A percentile compares a stretch with the other conserved stretches of the same genome.
phyloP scores from a whole-genome alignment of 2,329 filamentous ascomycete species.

The Neurospora crassa region DNA sequence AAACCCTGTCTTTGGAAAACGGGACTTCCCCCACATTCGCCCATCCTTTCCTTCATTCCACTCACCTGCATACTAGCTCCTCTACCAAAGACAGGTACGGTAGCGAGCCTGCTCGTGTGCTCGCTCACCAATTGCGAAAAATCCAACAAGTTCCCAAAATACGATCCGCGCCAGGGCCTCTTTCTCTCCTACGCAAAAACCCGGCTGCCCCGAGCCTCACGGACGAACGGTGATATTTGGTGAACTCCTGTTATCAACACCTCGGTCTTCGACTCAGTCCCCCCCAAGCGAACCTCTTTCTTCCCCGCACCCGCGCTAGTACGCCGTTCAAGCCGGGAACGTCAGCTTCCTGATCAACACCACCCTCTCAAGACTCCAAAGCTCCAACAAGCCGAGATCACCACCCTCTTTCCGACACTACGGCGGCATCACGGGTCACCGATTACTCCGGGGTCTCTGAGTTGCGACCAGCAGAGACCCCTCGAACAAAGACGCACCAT shows the following conservation, averaged over 20 bases:
- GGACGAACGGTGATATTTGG: neutral
- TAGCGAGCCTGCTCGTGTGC: neutral
- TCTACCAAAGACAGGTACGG: neutral
- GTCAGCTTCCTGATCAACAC: neutral
- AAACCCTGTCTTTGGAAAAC: neutral
- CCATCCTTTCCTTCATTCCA: neutral
- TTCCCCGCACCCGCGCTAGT: neutral
- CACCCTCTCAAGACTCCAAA: neutral
- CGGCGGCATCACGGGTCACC: neutral
- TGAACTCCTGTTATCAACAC: neutral
- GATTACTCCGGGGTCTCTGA: constrained; percentile 7
- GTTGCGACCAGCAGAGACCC: constrained; percentile 5
- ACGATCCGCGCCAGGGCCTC: neutral
- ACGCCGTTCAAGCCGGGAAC: neutral
- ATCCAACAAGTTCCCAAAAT: neutral
- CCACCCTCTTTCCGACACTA: constrained; percentile 9
- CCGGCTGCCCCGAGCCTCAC: neutral
- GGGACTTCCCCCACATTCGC: neutral
- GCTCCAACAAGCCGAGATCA: neutral
- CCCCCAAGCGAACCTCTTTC: neutral
- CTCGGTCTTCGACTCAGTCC: neutral
- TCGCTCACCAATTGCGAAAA: neutral
- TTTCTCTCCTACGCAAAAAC: neutral
- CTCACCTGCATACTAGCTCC: neutral
- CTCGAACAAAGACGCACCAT: constrained; percentile 1